These are phyloP conservation scores for Ascoidea asiatica DNA, from an alignment of 805 yeast genomes.

Conservation along the genomic window DNA sequence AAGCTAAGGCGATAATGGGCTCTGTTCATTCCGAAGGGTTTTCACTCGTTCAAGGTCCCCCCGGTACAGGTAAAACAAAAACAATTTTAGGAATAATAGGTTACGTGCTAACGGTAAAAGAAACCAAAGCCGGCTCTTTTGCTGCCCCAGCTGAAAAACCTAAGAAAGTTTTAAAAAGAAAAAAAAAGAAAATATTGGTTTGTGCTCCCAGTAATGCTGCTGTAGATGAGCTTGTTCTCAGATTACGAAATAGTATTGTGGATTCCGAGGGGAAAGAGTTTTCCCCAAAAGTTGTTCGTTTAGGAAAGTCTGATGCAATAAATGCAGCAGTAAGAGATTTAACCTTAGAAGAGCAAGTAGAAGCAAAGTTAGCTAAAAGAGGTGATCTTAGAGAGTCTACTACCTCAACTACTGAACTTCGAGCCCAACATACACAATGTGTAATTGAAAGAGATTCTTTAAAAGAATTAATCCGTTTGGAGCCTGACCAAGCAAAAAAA, in stretches of 20 bases:
- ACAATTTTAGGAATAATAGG: conserved; percentile 90
- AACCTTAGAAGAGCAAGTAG: conserved; percentile 79
- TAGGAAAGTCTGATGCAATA: conserved; percentile 84
- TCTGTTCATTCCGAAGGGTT: conserved; percentile 61
- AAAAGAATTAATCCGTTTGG: conserved; percentile 24
- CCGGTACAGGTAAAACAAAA: conserved; percentile 98
- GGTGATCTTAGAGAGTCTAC: conserved; percentile 20
- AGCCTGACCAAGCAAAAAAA: conserved; percentile 25
- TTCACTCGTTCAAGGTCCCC: conserved; percentile 94
- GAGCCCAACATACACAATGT: conserved; percentile 36
- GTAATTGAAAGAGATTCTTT: conserved; percentile 45
- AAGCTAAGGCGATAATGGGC: conserved; percentile 78
- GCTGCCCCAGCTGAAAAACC: conserved; percentile 15
- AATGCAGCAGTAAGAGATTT: conserved; percentile 70
- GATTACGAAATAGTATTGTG: conserved; percentile 62
- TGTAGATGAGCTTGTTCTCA: conserved; percentile 82
- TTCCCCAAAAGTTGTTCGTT: conserved; percentile 61
- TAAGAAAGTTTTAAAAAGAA: conserved; percentile 12
- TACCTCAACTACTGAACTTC: conserved; percentile 32
- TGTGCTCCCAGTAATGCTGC: conserved; percentile 99
- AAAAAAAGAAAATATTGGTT: conserved; percentile 51
- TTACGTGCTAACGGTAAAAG: conserved; percentile 38
- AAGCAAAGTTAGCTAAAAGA: conserved; percentile 33
- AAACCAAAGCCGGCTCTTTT: conserved; percentile 18
- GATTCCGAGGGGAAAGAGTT: conserved; percentile 38